Evolutionary conservation across 164 flowering plant genomes (phyloP).

Genomic region (Tetrastigma voinierianum): DNA sequence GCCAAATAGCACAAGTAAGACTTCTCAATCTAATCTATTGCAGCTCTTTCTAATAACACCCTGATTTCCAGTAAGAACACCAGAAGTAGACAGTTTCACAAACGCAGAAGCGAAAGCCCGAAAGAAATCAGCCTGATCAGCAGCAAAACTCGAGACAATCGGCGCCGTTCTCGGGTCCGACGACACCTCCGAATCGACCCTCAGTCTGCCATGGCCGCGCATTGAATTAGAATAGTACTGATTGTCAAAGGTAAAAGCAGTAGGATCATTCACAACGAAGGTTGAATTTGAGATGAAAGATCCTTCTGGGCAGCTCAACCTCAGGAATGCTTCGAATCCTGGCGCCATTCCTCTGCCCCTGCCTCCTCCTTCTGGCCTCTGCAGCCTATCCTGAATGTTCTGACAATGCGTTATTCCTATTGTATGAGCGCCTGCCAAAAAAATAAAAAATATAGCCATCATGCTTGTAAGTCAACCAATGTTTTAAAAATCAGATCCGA

Average conservation of each 20-base stretch:
- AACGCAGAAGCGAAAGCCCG: conserved; percentile 51
- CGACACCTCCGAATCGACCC: conserved; percentile 41
- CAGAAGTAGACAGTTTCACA: conserved; percentile 37
- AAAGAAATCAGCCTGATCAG: conserved; percentile 32
- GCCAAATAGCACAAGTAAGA: no score
- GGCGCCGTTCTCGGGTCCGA: conserved; percentile 38
- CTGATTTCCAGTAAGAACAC: conserved; percentile 42
- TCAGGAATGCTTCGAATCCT: conserved; percentile 20
- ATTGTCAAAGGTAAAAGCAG: conserved; percentile 39
- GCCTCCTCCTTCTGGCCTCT: background rate
- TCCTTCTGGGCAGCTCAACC: conserved; percentile 24
- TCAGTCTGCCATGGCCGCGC: conserved; percentile 39
- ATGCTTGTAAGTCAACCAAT: no score
- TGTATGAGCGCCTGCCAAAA: conserved; percentile 57
- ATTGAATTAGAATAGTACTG: conserved; percentile 33
- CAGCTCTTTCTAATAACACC: conserved; percentile 44
- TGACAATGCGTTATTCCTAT: conserved; percentile 52
- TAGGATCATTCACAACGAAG: conserved; percentile 44
- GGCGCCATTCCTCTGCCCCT: conserved; percentile 7
- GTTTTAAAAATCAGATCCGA: no score
- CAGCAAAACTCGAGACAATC: conserved; percentile 28
- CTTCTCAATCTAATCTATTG: conserved; percentile 18
- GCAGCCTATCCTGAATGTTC: conserved; percentile 30
- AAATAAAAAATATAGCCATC: no score
- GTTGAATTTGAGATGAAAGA: conserved; percentile 20